A percentile compares a stretch with the other conserved stretches of the same genome.
Evolutionary conservation across 345 rosid species (phyloP).

Genomic region (Dipteronia sinensis): DNA sequence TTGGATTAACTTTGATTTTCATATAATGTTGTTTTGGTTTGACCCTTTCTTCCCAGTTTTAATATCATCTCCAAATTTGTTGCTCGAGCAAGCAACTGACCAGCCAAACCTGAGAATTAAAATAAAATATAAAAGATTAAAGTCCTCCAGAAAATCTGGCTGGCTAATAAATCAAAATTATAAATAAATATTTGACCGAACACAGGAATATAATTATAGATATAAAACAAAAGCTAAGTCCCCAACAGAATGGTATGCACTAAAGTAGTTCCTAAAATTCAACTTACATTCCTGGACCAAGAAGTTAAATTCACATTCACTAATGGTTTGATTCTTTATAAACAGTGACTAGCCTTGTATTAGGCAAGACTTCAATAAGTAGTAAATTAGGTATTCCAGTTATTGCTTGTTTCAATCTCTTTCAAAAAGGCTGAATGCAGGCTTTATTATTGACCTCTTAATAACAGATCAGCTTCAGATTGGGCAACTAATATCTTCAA

Average conservation of each 20-base stretch:
- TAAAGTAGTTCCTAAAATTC: background rate
- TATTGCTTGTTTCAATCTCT: background rate
- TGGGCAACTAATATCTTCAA: background rate
- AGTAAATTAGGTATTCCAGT: background rate
- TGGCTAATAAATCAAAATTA: background rate
- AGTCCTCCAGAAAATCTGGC: background rate
- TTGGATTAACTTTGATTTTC: background rate
- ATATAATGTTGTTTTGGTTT: background rate
- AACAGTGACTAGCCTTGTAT: background rate
- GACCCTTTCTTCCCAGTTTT: slow-evolving; percentile 6
- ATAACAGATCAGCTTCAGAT: background rate
- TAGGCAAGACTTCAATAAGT: background rate
- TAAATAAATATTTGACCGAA: background rate
- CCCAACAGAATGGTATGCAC: background rate
- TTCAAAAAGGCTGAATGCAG: background rate
- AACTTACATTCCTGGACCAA: background rate
- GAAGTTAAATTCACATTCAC: background rate
- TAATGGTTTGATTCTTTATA: background rate
- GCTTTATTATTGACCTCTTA: background rate
- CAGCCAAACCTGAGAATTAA: background rate
- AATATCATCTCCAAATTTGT: slow-evolving; percentile 14
- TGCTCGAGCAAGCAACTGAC: slow-evolving; percentile 13
- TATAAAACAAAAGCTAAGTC: background rate
- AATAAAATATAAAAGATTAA: background rate
- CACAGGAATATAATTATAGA: background rate